A percentile compares a stretch with the other conserved stretches of the same genome.
Evolutionary conservation across 176 grass and related monocot genomes (phyloP).

Genomic region (Thinopyrum elongatum): DNA sequence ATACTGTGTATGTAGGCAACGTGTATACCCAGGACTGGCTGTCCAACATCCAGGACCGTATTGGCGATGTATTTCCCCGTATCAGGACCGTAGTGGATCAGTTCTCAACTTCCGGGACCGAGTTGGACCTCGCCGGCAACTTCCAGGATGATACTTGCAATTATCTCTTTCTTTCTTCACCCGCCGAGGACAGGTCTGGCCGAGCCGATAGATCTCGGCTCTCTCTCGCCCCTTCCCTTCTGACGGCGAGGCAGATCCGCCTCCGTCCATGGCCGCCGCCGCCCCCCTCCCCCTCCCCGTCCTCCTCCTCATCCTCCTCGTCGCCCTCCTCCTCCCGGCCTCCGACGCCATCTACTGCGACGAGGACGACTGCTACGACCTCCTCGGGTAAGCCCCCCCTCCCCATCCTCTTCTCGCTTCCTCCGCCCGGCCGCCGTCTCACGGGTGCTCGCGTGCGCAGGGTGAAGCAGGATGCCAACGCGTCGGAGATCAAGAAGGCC

Average conservation of each 20-base stretch:
- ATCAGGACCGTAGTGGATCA: too few species aligned
- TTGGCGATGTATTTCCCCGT: too few species aligned
- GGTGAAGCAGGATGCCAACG: slow-evolving; percentile 77
- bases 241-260: slow-evolving; percentile 8
- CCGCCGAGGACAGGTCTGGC: not conserved
- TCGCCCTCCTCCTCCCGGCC: slow-evolving; percentile 20
- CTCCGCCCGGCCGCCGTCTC: not conserved
- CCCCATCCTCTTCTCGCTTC: not conserved
- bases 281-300: not conserved
- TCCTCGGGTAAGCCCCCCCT: slow-evolving; percentile 61
- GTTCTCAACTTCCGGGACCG: too few species aligned
- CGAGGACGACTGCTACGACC: slow-evolving; percentile 94
- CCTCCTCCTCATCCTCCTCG: not conserved
- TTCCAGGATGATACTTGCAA: too few species aligned
- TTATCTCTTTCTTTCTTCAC: too few species aligned
- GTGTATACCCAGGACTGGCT: too few species aligned
- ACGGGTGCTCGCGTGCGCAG: slow-evolving; percentile 15
- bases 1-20: too few species aligned
- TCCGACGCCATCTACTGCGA: slow-evolving; percentile 87
- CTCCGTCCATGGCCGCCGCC: slow-evolving; percentile 35
- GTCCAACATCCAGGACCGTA: too few species aligned
- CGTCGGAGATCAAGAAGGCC: slow-evolving; percentile 89
- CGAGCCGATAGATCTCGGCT: not conserved
- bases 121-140: too few species aligned
- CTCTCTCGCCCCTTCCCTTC: too few species aligned